Percentiles rank a stretch among this genome's conserved stretches.
Evolutionary conservation across 371 early-diverging fungal genomes (phyloP).

Genomic region (Mortierella polycephala): DNA sequence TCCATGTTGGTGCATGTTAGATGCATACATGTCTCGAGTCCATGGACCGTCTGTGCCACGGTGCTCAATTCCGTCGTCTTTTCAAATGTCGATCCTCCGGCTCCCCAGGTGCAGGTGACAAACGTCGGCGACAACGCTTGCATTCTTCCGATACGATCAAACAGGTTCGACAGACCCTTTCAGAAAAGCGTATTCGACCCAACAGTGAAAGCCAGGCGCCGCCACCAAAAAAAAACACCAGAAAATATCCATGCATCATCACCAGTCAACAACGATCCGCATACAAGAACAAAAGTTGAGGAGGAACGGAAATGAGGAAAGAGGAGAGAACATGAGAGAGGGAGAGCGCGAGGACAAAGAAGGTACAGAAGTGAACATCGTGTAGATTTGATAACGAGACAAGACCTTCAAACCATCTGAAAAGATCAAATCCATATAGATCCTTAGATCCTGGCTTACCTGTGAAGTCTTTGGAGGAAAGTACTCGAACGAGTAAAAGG

Average conservation of each 20-base stretch:
- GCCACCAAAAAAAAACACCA: neutral
- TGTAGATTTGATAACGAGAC: neutral
- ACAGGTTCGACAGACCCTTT: constrained; percentile 89
- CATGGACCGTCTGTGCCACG: constrained; percentile 86
- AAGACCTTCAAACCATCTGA: neutral
- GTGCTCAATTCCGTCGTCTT: constrained; percentile 86
- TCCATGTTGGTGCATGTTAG: constrained; percentile 98
- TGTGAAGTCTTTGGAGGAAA: constrained; percentile 97
- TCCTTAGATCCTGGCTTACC: constrained; percentile 58
- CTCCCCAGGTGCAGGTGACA: constrained; percentile 96
- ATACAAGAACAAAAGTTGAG: constrained; percentile 21
- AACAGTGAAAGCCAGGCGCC: neutral
- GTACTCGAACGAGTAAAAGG: constrained; percentile 92
- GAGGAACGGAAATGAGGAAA: neutral
- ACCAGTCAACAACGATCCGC: constrained; percentile 15
- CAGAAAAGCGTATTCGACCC: neutral
- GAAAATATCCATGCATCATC: too few relatives aligned
- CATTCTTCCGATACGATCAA: constrained; percentile 94
- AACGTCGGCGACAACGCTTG: constrained; percentile 86
- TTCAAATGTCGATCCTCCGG: constrained; percentile 92
- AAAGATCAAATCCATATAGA: neutral
- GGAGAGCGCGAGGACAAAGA: neutral
- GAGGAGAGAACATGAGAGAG: neutral
- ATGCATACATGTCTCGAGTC: constrained; percentile 94
- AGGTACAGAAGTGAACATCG: constrained; percentile 53